Conservation (phyloP, 2,329 filamentous ascomycete genomes). For the Fusarium albidum region DNA sequence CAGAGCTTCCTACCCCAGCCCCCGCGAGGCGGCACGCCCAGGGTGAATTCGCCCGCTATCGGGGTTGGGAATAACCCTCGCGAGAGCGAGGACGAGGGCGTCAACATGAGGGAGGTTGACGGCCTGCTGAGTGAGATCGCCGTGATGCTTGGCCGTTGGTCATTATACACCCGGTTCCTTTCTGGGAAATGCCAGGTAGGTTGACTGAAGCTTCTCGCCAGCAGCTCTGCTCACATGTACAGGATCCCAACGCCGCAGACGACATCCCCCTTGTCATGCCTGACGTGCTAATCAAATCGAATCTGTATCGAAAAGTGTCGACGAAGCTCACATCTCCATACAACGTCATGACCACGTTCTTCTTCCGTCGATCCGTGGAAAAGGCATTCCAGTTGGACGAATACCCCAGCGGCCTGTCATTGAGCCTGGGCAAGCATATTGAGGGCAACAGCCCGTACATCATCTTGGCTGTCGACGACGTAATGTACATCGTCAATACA, state of each 20-base stretch:
- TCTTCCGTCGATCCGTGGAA: slow-evolving; percentile 94
- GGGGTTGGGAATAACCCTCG: slow-evolving; percentile 63
- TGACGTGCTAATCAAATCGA: slow-evolving; percentile 78
- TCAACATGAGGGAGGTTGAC: slow-evolving; percentile 97
- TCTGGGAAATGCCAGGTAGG: slow-evolving; percentile 84
- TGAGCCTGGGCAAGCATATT: slow-evolving; percentile 76
- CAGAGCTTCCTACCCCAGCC: slow-evolving; percentile 87
- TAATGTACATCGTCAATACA: slow-evolving; percentile 98
- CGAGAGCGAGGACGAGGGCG: slow-evolving; percentile 84
- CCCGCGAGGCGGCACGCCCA: slow-evolving; percentile 68
- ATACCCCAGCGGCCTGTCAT: slow-evolving; percentile 77
- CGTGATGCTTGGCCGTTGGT: slow-evolving; percentile 93
- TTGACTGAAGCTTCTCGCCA: background rate
- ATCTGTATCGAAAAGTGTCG: slow-evolving; percentile 80
- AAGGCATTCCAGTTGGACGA: slow-evolving; percentile 98
- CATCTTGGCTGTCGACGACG: slow-evolving; percentile 94
- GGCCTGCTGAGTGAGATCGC: slow-evolving; percentile 86
- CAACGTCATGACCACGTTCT: slow-evolving; percentile 93
- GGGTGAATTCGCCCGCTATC: slow-evolving; percentile 79
- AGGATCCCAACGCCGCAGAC: slow-evolving; percentile 62
- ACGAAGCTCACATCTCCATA: slow-evolving; percentile 81
- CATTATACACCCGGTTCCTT: slow-evolving; percentile 88
- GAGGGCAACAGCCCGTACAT: slow-evolving; percentile 87
- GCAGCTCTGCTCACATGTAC: slow-evolving; percentile 22
- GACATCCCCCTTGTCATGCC: slow-evolving; percentile 71